Evolutionary conservation across 805 yeast genomes (phyloP), one percentile per base, ranked within the genome.

Genomic region (Suhomyces sp.): DNA sequence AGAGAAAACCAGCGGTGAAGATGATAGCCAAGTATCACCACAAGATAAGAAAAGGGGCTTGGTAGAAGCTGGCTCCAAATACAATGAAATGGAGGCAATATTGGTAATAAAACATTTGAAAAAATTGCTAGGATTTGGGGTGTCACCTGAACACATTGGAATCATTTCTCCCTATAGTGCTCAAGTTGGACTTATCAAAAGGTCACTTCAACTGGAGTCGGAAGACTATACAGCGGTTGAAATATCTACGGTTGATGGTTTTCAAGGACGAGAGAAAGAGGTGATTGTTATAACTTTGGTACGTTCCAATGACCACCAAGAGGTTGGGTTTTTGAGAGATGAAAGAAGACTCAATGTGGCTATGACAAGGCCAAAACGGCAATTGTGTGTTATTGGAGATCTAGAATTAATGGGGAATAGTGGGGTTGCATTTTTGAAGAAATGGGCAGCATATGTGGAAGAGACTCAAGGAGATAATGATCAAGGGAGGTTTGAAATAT

Each of bases 181-280:
- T 0, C 98, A 91, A 53, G 95, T 88, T 0, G 56, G 81, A 0
- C 51, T 74, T 10, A 46, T 91, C 19, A 78, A 79, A 43, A 66
- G 61, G 26, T 36, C 67, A 8, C 43, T 83, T 2, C 63, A 67
- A 20, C 43, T 46, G 6, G 63, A 61, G 31, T 42, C 39, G 1
- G 28, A 21, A 10, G 46, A 35, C 11, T 69, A 74, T 0, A 52
- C 42, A 2, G 18, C 27, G 8, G 63, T 91, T 5, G 98, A 91
- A 52, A 76, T 90, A 0, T 78, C 95, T 4, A 87, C 97, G 0
- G 91, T 91, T 4, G 98, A 91, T 62, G 97, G 97, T 1, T 93
- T 91, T 51, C 98, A 91, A 64, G 98, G 98, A 1, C 68, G 97
- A 42, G 98, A 91, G 53, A 93, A 91, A 56, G 95, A 90, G 48